phyloP scores from a whole-genome alignment of 2,329 filamentous ascomycete species.

The Paracorniculantispora psalliotae region DNA sequence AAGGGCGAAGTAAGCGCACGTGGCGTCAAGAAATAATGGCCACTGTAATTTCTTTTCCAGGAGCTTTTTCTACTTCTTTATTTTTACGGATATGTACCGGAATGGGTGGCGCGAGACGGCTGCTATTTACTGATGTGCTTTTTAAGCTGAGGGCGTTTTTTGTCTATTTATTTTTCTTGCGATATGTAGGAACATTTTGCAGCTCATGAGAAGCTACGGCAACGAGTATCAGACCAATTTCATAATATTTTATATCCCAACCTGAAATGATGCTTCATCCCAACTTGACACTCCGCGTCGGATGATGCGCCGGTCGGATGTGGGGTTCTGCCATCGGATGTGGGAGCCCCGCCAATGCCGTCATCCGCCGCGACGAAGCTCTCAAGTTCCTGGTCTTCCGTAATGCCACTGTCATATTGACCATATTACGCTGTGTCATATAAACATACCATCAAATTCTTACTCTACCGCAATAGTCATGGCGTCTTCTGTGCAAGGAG shows the following conservation, averaged over 20 bases:
- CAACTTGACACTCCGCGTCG: not conserved
- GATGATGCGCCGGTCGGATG: conserved; percentile 4
- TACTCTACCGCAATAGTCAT: not conserved
- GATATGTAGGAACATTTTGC: not conserved
- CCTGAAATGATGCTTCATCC: not conserved
- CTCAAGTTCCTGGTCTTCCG: not conserved
- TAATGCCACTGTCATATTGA: no score
- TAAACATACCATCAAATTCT: not conserved
- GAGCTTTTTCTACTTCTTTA: not conserved
- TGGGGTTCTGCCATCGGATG: conserved; percentile 2
- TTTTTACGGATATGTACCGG: not conserved
- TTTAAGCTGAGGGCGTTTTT: not conserved
- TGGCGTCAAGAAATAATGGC: conserved; percentile 41
- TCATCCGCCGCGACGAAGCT: not conserved
- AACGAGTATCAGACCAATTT: not conserved
- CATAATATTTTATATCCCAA: not conserved
- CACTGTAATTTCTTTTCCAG: not conserved
- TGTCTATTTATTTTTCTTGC: not conserved
- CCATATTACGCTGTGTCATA: no score
- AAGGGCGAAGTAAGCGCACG: conserved; percentile 59
- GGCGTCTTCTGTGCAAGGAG: conserved; percentile 15
- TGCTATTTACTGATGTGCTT: not conserved
- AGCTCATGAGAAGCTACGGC: not conserved
- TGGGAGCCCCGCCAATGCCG: conserved; percentile 3
- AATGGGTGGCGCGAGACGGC: not conserved